phyloP scores from a whole-genome alignment of 2,329 filamentous ascomycete genomes.

The Claviceps quebecensis region DNA sequence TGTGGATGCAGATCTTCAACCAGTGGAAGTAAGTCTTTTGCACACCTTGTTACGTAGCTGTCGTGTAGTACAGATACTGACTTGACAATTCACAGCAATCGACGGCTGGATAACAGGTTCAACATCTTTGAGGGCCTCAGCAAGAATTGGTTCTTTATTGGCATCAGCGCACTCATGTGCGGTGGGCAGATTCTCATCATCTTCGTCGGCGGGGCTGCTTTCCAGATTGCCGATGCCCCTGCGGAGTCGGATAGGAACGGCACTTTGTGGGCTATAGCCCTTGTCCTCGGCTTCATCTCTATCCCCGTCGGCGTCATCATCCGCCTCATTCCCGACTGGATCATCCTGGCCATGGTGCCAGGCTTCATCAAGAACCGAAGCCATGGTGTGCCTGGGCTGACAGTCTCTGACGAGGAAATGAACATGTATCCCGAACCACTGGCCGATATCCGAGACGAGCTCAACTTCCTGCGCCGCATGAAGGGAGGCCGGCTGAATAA shows the following conservation, averaged over 20 bases:
- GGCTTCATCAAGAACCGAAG: constrained; percentile 36
- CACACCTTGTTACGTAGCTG: too few species aligned
- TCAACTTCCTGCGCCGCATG: constrained; percentile 65
- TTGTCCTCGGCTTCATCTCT: constrained; percentile 72
- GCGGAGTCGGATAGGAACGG: constrained; percentile 36
- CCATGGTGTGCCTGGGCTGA: constrained; percentile 37
- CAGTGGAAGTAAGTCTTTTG: constrained; percentile 65
- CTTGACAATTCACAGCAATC: constrained; percentile 42
- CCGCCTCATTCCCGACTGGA: constrained; percentile 65
- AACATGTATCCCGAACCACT: constrained; percentile 57
- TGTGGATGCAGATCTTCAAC: constrained; percentile 99
- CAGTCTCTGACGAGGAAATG: constrained; percentile 54
- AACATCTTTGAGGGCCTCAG: constrained; percentile 87
- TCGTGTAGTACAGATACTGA: constrained; percentile 1
- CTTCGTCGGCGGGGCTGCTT: constrained; percentile 69
- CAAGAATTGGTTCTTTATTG: constrained; percentile 78
- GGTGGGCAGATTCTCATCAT: constrained; percentile 83
- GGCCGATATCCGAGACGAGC: constrained; percentile 63
- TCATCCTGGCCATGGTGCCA: constrained; percentile 40
- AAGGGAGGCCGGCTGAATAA: constrained; percentile 73
- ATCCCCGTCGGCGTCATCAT: constrained; percentile 72
- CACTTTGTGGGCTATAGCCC: constrained; percentile 72
- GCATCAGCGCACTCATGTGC: constrained; percentile 75
- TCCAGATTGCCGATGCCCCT: constrained; percentile 45
- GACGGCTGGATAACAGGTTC: constrained; percentile 83